phyloP scores from a whole-genome alignment of 768 basidiomycete genomes.

The Suillus subluteus region DNA sequence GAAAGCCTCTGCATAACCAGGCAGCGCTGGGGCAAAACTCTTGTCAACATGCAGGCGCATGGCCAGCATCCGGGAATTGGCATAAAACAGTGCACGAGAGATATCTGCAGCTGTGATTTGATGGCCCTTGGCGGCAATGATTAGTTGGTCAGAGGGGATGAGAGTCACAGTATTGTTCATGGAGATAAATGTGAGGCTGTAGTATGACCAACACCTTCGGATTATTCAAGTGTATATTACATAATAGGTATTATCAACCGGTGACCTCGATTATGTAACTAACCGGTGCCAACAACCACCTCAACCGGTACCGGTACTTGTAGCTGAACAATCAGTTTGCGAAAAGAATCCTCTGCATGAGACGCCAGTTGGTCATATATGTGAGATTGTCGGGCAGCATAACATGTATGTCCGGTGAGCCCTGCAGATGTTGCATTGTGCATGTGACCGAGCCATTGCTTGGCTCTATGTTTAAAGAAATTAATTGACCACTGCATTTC shows the following conservation, averaged over 20 bases:
- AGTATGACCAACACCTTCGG: too few species aligned
- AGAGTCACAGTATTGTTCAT: too few species aligned
- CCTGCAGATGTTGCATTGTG: not conserved
- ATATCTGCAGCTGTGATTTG: not conserved
- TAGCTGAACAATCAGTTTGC: not conserved
- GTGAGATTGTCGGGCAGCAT: not conserved
- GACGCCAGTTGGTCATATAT: not conserved
- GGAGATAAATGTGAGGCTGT: too few species aligned
- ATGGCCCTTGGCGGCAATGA: not conserved
- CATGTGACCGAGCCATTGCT: not conserved
- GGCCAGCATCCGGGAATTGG: not conserved
- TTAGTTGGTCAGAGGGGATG: too few species aligned
- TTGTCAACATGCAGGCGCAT: not conserved
- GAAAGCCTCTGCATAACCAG: not conserved
- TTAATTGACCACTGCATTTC: slow-evolving; percentile 5
- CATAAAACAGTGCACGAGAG: not conserved
- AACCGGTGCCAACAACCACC: too few species aligned
- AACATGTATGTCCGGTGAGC: not conserved
- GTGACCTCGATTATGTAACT: too few species aligned
- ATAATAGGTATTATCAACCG: too few species aligned
- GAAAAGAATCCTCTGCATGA: not conserved
- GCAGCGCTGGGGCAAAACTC: not conserved
- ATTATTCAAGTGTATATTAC: too few species aligned
- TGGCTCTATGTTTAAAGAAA: not conserved
- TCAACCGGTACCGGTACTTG: too few species aligned